Evolutionary conservation across 192 early-diverging fungal species (phyloP).

Genomic region (Mortierella alpina): DNA sequence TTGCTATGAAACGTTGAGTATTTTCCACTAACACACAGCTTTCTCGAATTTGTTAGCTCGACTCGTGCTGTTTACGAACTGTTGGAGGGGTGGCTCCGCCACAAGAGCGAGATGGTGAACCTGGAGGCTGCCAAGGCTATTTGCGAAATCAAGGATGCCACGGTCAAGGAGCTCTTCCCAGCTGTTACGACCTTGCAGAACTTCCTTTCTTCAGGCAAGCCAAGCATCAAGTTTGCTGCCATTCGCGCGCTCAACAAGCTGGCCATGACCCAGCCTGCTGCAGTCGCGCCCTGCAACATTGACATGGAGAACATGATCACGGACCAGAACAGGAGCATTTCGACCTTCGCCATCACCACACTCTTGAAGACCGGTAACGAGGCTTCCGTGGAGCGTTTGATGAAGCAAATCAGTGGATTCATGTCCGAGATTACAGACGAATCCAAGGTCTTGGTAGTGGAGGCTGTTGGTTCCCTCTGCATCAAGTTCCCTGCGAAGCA

Average conservation of each 20-base stretch:
- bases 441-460: constrained; percentile 99
- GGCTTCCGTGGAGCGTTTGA: constrained; percentile 95
- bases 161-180: constrained; percentile 86
- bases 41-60: constrained; percentile 39
- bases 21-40: background rate
- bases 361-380: constrained; percentile 99
- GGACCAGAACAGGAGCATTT: constrained; percentile 95
- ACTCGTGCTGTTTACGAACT: constrained; percentile 82
- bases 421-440: constrained; percentile 99
- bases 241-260: constrained; percentile 97
- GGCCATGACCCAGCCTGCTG: constrained; percentile 88
- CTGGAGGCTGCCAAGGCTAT: constrained; percentile 97
- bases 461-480: constrained; percentile 96
- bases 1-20: too few relatives aligned
- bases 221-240: constrained; percentile 94
- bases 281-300: constrained; percentile 94
- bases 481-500: constrained; percentile 98
- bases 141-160: constrained; percentile 89
- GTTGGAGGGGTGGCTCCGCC: constrained; percentile 90
- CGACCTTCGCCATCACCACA: constrained; percentile 99
- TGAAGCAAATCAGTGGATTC: constrained; percentile 99
- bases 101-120: constrained; percentile 98
- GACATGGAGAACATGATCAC: constrained; percentile 99
- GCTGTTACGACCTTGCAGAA: constrained; percentile 95
- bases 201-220: constrained; percentile 93